Conservation (phyloP, 2,329 filamentous ascomycete species). For the Penicillium digitatum region DNA sequence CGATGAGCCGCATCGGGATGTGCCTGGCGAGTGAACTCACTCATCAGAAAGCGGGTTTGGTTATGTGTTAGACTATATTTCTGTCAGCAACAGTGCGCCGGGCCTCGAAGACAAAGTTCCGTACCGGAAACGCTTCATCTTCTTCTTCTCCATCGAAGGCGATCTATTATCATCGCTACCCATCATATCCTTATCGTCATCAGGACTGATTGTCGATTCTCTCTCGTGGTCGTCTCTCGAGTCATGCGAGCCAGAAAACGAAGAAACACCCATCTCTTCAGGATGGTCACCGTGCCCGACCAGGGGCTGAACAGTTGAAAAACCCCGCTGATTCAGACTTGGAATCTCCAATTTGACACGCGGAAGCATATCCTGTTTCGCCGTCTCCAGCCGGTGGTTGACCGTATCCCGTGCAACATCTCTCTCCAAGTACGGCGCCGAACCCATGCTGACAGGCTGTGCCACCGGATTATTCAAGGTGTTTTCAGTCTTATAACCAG, state of each 20-base stretch:
- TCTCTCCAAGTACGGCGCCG: conserved; percentile 17
- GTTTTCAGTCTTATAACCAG: conserved; percentile 29
- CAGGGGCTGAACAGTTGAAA: conserved; percentile 15
- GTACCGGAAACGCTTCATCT: conserved; percentile 45
- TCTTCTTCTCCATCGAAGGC: conserved; percentile 37
- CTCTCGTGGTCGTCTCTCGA: conserved; percentile 16
- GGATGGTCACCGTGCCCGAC: conserved; percentile 14
- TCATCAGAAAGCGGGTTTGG: conserved; percentile 96
- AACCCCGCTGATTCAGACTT: conserved; percentile 18
- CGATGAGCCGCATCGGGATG: conserved; percentile 89
- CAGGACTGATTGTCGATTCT: conserved; percentile 25
- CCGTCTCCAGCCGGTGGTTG: conserved; percentile 12
- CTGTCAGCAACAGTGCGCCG: not conserved
- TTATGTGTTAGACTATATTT: conserved; percentile 76
- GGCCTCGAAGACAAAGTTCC: not conserved
- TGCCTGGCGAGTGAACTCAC: conserved; percentile 90
- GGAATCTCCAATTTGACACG: conserved; percentile 28
- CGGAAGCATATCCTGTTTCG: conserved; percentile 20
- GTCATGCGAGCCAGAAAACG: conserved; percentile 11
- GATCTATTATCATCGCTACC: conserved; percentile 30
- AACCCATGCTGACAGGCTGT: conserved; percentile 7
- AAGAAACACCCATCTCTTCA: conserved; percentile 12
- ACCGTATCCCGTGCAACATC: conserved; percentile 18
- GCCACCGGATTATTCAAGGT: conserved; percentile 19
- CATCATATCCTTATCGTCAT: conserved; percentile 29